Evolutionary conservation across 345 rosid genomes (phyloP).

Genomic region (Populus alba): DNA sequence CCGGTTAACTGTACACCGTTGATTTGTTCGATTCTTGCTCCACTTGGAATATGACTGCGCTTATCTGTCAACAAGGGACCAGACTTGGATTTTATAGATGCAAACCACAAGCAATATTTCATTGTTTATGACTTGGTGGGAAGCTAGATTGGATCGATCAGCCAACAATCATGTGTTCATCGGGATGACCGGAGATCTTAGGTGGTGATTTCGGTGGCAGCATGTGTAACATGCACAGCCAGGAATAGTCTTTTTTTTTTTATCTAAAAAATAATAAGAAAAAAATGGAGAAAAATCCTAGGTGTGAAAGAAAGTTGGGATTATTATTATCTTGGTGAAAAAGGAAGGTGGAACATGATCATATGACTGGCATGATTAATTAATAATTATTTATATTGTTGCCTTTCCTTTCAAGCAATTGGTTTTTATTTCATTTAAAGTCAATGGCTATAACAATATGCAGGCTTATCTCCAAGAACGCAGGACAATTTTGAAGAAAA

Average conservation of each 20-base stretch:
- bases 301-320: neutral
- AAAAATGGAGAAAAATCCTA: neutral
- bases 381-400: too few relatives aligned
- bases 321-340: too few relatives aligned
- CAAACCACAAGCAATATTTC: neutral
- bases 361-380: neutral
- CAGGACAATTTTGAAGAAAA: too few relatives aligned
- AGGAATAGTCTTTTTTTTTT: neutral
- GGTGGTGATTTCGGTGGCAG: neutral
- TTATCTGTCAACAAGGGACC: conserved; percentile 13
- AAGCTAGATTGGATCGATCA: neutral
- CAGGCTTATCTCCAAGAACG: too few relatives aligned
- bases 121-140: neutral
- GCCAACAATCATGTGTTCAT: neutral
- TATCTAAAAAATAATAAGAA: neutral
- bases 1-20: conserved; percentile 5
- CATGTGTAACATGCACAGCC: neutral
- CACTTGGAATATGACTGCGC: neutral
- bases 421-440: neutral
- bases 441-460: neutral
- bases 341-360: neutral
- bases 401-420: neutral
- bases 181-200: neutral
- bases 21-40: neutral
- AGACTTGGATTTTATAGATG: neutral